Base-by-base conservation (phyloP, 495 filamentous ascomycete species). In the Podospora tetraspora region DNA sequence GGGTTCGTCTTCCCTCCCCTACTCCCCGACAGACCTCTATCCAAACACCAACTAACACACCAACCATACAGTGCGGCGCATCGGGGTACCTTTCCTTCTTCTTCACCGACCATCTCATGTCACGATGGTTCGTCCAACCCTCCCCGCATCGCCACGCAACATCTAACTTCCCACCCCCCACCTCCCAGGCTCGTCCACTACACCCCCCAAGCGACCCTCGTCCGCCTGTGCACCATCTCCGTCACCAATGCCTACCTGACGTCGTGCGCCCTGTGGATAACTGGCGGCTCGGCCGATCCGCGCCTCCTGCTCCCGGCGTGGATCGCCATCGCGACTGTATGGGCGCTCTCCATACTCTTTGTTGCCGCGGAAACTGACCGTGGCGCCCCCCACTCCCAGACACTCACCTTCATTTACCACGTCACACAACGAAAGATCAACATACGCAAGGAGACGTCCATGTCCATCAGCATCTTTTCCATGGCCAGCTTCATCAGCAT, bases 31-130 rank as follows among this genome's bases (percentile, higher is more conserved):
- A 2, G 30, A n/a, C 37, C 22, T 60, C 16, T 9, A 59, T n/a
- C 19, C 1, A 16, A 4, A 66, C 32, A 58, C 32, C 21, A 43
- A 37, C 64, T 60, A 58, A 23, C 23, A 37, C 13, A 61, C 34
- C 27, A 22, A 59, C 58, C 16, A 57, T 57, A 29, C 23, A 94
- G 92, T 93, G 92, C 82, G 86, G 83, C 76, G 89, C 91, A 77
- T 92, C 91, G 56, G 92, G 89, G 62, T 93, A 93, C 79, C 85
- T 95, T 75, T 92, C 90, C 66, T 95, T 93, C 78, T 91, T 93
- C 79, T 94, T 95, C 79, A 93, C 91, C 68, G 92, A 96, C 80
- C 92, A 91, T 79, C 88, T 95, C 74, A 96, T 96, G 92, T 93
- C 90, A 70, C 88, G 92, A 76, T 95, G 92, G 92, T 91, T 69